Evolutionary conservation across 352 stramenopile genomes (phyloP).

Genomic region (Thraustochytrium sp.): DNA sequence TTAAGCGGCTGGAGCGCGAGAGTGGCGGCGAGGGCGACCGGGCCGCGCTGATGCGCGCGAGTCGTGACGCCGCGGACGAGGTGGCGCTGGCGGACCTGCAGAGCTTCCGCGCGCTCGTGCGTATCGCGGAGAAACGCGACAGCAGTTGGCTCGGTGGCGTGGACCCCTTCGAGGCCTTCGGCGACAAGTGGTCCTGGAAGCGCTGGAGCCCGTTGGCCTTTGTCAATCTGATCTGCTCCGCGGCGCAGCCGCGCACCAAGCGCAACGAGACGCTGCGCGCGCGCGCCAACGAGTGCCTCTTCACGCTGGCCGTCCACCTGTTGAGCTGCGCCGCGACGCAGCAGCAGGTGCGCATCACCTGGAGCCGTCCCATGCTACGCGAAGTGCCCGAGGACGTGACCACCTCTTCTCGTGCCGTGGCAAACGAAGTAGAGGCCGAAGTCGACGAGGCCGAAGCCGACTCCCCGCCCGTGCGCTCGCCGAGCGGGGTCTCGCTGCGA

Average conservation of each 20-base stretch:
- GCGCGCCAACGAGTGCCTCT: conserved; percentile 15
- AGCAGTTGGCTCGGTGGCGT: conserved; percentile 16
- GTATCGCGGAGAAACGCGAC: not conserved
- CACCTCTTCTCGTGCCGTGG: not conserved
- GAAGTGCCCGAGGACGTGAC: not conserved
- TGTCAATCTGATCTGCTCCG: conserved; percentile 4
- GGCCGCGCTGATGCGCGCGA: not conserved
- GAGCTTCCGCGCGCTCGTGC: conserved; percentile 1
- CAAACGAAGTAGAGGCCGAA: too few species aligned
- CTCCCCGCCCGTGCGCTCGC: too few species aligned
- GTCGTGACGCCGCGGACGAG: not conserved
- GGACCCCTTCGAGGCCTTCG: conserved; percentile 25
- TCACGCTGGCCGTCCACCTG: not conserved
- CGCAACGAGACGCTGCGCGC: not conserved
- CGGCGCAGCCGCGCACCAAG: not conserved
- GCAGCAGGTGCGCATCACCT: not conserved
- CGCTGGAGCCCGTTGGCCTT: conserved; percentile 13
- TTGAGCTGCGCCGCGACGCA: not conserved
- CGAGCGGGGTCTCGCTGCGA: too few species aligned
- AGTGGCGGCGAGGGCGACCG: not conserved
- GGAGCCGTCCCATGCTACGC: not conserved
- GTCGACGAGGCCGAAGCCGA: too few species aligned
- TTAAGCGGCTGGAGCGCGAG: not conserved
- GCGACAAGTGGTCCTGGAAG: conserved; percentile 24
- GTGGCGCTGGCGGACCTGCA: not conserved